Evolutionary conservation across 225 moss, liverwort and hornwort species (phyloP), one percentile per base, ranked within the genome.

Genomic region (Polytrichum commune): DNA sequence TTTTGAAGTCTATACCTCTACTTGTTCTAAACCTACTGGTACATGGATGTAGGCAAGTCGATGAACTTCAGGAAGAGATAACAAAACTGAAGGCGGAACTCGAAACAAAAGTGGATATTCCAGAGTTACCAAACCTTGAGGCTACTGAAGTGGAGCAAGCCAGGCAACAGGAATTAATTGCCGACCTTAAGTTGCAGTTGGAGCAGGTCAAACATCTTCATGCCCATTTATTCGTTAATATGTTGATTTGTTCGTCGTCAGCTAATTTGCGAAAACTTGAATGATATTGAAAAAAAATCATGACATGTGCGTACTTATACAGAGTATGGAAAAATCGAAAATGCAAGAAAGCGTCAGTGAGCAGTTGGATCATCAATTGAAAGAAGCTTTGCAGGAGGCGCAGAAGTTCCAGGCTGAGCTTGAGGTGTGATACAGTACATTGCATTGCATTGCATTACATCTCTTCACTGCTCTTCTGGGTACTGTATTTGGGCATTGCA

Each of bases 31-130:
- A 13, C 0, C 46, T 4, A 16, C 46, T 46, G 46, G 16, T 13
- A 8, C 0, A 35, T 35, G 29, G 18, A 4, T 55, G 18, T 89
- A 96, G 96, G 73, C 92, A 96, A 92, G 89, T 96, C 28, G 96
- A 96, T 76, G 81, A 93, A 60, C 86, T 96, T 69, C 90, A 96
- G 68, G 89, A 85, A 13, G 70, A 79, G 29, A 78, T 95, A 19
- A 84, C 85, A 5, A 78, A 84, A 70, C 70, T 93, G 65, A 84
- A 86, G 80, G 75, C 27, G 71, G 88, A 89, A 67, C 64, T 77
- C 9, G 68, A 71, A 55, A 71, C 66, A 53, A 82, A 82, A 53
- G 74, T 65, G 9, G 76, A 76, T 53, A 53, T 56, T n/a, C 23
- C 35, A 13, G 81, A 19, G 38, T 29, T 76, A 57, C 67, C 73